Evolutionary conservation across 176 grass and related monocot species (phyloP), one percentile per base, ranked within the genome.

Genomic region (Saccharum spontaneum): DNA sequence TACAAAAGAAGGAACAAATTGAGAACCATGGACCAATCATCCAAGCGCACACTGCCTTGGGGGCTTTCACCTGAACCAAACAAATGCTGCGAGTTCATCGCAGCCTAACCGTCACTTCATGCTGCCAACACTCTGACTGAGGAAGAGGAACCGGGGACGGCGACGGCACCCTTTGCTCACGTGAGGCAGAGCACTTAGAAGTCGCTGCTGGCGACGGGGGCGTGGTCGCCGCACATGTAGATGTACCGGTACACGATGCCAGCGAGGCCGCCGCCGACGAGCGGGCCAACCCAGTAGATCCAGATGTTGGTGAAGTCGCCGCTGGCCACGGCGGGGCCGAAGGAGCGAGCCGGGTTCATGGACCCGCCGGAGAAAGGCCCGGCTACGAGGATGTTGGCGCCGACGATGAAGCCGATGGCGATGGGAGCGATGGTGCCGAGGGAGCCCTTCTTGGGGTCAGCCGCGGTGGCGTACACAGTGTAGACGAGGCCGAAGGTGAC

Each of bases 401-500:
- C 90, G 66, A 91, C 90, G 82, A 91, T 82, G 81, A 91, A 88
- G 45, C 90, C 90, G 72, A 91, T 91, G 72, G 86, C 85, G 82
- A 91, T 91, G 44, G 90, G 90, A 0, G 90, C 90, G 77, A 91
- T 91, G 82, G 90, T 91, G 72, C 90, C 86, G 37, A 91, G 86
- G 8, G 86, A 85, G 0, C 93, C 93, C 88, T 92, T 95, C 93
- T 92, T 95, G 6, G 93, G 90, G 85, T 95, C 93, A 17, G 88
- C 93, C 37, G 88, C 93, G 31, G 93, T 95, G 83, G 93, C 93
- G 73, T 92, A 92, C 36, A 92, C 90, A 15, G 90, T 92, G 90
- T 95, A 95, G 7, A 95, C 93, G 1, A 95, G 93, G 1, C 84
- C 93, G 69, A 95, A 95, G 69, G 93, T 95, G 70, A 92, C 82